Evolutionary conservation across 2,329 filamentous ascomycete genomes (phyloP).

Genomic region (Fusarium pseudonygamai): DNA sequence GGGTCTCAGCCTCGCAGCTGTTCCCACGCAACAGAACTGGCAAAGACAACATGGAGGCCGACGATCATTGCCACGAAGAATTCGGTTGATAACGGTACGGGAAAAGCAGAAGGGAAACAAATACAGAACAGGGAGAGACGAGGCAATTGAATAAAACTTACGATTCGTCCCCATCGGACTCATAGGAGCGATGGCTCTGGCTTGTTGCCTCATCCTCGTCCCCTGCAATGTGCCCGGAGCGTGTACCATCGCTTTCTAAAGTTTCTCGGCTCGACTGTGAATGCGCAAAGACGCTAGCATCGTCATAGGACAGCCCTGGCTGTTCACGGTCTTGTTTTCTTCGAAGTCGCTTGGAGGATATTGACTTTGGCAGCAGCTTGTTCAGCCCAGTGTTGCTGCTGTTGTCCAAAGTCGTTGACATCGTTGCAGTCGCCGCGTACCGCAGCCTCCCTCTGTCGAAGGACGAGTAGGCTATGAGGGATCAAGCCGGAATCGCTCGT

Average conservation of each 20-base stretch:
- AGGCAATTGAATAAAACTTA: constrained; percentile 32
- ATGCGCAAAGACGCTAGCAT: constrained; percentile 45
- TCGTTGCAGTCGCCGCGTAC: neutral
- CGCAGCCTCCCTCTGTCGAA: neutral
- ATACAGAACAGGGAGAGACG: constrained; percentile 4
- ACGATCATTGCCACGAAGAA: neutral
- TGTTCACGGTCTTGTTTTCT: constrained; percentile 57
- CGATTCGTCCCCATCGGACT: constrained; percentile 48
- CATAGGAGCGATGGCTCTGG: constrained; percentile 48
- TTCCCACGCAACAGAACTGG: constrained; percentile 20
- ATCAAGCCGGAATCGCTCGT: constrained; percentile 5
- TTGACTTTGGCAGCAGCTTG: constrained; percentile 64
- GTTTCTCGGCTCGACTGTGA: constrained; percentile 53
- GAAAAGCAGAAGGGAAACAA: neutral
- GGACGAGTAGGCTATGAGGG: neutral
- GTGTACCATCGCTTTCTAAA: constrained; percentile 48
- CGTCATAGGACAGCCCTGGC: constrained; percentile 39
- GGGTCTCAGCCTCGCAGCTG: constrained; percentile 26
- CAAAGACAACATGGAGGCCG: neutral
- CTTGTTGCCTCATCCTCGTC: constrained; percentile 47
- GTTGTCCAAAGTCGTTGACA: constrained; percentile 37
- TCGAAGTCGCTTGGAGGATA: constrained; percentile 59
- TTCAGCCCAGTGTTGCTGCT: constrained; percentile 51
- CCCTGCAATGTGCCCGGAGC: constrained; percentile 45
- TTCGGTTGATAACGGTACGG: neutral